These are phyloP conservation scores for Phytophthora meadii DNA, from an alignment of 352 stramenopile genomes.

Conservation along the genomic window DNA sequence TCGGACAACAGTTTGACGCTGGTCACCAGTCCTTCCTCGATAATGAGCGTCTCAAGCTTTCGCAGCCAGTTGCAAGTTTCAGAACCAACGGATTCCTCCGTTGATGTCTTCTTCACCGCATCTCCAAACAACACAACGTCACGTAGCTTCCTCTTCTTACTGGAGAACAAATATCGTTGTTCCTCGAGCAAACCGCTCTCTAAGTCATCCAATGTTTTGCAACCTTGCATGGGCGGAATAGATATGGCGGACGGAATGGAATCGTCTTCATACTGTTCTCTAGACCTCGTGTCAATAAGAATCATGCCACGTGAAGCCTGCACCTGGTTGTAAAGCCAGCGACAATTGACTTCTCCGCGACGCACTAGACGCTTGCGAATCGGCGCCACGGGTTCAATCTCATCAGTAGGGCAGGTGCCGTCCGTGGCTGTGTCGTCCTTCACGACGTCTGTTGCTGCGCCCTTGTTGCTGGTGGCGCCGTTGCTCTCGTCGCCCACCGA, in stretches of 20 bases:
- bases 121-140: constrained; percentile 86
- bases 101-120: constrained; percentile 47
- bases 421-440: constrained; percentile 22
- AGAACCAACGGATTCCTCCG: constrained; percentile 24
- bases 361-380: constrained; percentile 61
- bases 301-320: constrained; percentile 79
- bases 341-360: constrained; percentile 74
- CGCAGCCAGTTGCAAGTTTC: constrained; percentile 53
- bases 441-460: constrained; percentile 7
- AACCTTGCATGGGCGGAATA: constrained; percentile 62
- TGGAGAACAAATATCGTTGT: constrained; percentile 72
- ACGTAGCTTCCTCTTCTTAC: constrained; percentile 79
- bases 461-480: constrained; percentile 15
- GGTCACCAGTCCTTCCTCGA: constrained; percentile 78
- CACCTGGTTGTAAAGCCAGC: constrained; percentile 89
- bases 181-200: constrained; percentile 64
- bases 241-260: constrained; percentile 81
- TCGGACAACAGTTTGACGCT: constrained; percentile 80
- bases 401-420: constrained; percentile 10
- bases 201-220: constrained; percentile 57
- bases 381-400: constrained; percentile 28
- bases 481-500: constrained; percentile 49
- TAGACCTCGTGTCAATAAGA: constrained; percentile 71
- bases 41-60: constrained; percentile 67
- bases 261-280: constrained; percentile 68